Evolutionary conservation across 768 basidiomycete species (phyloP).

Genomic region (Naematelia encephala): DNA sequence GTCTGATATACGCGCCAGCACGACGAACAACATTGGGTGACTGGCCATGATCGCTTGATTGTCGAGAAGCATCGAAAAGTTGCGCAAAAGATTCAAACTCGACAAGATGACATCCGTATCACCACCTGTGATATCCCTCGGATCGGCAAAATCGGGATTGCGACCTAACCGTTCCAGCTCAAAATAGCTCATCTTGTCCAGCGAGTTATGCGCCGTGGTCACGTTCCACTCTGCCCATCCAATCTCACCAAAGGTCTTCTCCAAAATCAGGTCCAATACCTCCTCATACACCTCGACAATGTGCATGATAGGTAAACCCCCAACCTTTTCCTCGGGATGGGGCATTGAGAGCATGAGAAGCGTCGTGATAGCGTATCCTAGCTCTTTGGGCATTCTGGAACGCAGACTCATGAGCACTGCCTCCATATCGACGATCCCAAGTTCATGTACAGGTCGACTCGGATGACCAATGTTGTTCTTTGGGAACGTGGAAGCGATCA

Average conservation of each 20-base stretch:
- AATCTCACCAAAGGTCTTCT: constrained; percentile 62
- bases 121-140: constrained; percentile 58
- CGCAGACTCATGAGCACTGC: constrained; percentile 89
- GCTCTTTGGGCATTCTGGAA: constrained; percentile 74
- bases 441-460: constrained; percentile 72
- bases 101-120: constrained; percentile 67
- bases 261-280: constrained; percentile 78
- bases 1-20: constrained; percentile 67
- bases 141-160: constrained; percentile 52
- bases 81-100: constrained; percentile 76
- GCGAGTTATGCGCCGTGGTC: constrained; percentile 8
- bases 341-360: constrained; percentile 61
- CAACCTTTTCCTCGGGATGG: constrained; percentile 41
- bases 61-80: constrained; percentile 71
- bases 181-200: constrained; percentile 57
- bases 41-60: constrained; percentile 66
- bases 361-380: constrained; percentile 85
- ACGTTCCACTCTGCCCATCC: constrained; percentile 46
- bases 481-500: constrained; percentile 63
- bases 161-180: constrained; percentile 59
- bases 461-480: constrained; percentile 57
- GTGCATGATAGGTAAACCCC: constrained; percentile 57
- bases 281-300: constrained; percentile 81
- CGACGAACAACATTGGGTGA: constrained; percentile 63
- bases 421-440: constrained; percentile 86